Conservation (phyloP, 1,284 basidiomycete species). For the Hemileia vastatrix region DNA sequence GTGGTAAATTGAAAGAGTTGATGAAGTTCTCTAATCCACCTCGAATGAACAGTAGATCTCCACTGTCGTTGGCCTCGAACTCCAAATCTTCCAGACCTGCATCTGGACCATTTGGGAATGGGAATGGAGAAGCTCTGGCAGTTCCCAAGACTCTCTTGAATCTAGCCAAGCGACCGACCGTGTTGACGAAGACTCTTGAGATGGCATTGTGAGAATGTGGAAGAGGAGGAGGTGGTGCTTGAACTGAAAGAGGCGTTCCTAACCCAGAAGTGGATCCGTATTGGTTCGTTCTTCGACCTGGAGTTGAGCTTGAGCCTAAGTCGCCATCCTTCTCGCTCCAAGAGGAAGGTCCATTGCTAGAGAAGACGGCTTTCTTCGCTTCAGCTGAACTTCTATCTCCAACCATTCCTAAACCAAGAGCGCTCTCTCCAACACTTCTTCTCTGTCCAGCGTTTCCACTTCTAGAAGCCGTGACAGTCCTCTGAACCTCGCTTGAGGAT, state of each 20-base stretch:
- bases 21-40: constrained; percentile 34
- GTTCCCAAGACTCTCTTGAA: constrained; percentile 68
- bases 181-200: constrained; percentile 66
- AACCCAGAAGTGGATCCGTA: neutral
- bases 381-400: neutral
- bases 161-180: constrained; percentile 66
- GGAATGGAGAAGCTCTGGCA: constrained; percentile 1
- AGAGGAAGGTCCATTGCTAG: neutral
- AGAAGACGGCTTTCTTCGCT: neutral
- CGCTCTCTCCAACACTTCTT: neutral
- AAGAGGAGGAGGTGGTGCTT: neutral
- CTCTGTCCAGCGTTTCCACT: neutral
- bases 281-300: neutral
- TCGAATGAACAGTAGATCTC: constrained; percentile 33
- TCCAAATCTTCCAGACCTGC: constrained; percentile 27
- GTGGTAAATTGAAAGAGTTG: constrained; percentile 27
- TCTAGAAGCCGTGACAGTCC: neutral
- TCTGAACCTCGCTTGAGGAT: neutral
- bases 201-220: constrained; percentile 51
- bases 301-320: neutral
- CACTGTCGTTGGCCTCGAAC: constrained; percentile 45
- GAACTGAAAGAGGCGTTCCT: neutral
- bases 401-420: neutral
- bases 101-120: constrained; percentile 23
- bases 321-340: neutral